phyloP scores from a whole-genome alignment of 371 early-diverging fungal genomes.

The Lichtheimia corymbifera region DNA sequence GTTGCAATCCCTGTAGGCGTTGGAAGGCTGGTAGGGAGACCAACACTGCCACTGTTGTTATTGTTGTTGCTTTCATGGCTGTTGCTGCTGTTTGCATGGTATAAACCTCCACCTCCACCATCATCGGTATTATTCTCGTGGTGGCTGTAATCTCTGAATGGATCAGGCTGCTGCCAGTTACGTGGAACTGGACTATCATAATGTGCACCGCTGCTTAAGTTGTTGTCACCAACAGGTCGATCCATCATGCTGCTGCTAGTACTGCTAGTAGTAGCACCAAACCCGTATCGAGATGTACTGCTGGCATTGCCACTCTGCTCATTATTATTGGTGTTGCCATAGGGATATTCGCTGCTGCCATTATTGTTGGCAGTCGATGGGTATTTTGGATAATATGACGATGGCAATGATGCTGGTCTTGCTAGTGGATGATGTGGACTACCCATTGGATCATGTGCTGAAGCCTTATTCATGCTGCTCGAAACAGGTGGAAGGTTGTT shows the following conservation, averaged over 20 bases:
- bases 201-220: background rate
- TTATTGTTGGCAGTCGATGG: background rate
- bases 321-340: background rate
- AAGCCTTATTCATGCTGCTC: conserved; percentile 6
- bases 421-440: conserved; percentile 15
- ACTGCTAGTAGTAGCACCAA: background rate
- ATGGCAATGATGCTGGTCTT: conserved; percentile 22
- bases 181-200: conserved; percentile 8
- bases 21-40: conserved; percentile 6
- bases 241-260: too few species aligned
- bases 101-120: background rate
- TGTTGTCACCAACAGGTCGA: conserved; percentile 1
- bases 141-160: conserved; percentile 2
- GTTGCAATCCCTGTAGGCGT: conserved; percentile 5
- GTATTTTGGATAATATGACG: conserved; percentile 19
- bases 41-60: background rate
- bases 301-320: background rate
- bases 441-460: conserved; percentile 8
- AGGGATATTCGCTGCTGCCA: background rate
- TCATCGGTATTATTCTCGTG: background rate
- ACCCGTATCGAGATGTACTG: background rate
- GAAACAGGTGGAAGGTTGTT: background rate
- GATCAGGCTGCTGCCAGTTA: conserved; percentile 9
- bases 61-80: conserved; percentile 2
- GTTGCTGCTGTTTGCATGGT: background rate